Percentiles rank a stretch among this genome's conserved stretches.
Evolutionary conservation across 495 filamentous ascomycete genomes (phyloP).

Genomic region (Pseudomonodictys pantanalensis): DNA sequence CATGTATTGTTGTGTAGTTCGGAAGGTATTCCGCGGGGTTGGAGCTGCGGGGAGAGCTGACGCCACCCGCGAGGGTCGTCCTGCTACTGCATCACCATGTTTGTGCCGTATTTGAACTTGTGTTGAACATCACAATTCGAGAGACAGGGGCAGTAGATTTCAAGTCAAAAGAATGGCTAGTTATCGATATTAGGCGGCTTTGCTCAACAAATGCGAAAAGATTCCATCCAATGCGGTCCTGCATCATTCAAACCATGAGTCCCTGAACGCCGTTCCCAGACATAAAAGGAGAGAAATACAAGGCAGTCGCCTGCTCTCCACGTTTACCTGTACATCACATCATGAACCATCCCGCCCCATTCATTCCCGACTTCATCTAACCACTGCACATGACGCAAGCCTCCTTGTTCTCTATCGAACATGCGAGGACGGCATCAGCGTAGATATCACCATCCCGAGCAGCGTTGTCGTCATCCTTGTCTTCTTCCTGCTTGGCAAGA

Average conservation of each 20-base stretch:
- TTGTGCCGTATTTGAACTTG: too few species aligned
- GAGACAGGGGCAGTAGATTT: too few species aligned
- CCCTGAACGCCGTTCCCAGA: neutral
- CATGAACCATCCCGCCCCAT: too few species aligned
- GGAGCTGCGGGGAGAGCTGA: neutral
- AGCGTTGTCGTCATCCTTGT: slow-evolving; percentile 61
- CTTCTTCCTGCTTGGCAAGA: slow-evolving; percentile 58
- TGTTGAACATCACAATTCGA: too few species aligned
- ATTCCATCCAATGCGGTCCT: neutral
- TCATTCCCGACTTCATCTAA: slow-evolving; percentile 39
- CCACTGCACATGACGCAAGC: slow-evolving; percentile 89
- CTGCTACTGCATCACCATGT: neutral
- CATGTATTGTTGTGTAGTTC: neutral
- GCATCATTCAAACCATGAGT: neutral
- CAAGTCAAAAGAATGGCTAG: too few species aligned
- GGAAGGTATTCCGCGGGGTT: neutral
- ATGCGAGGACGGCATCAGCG: slow-evolving; percentile 82
- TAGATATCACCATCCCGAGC: slow-evolving; percentile 86
- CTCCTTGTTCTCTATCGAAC: slow-evolving; percentile 90
- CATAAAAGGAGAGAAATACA: slow-evolving; percentile 1
- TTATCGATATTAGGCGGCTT: neutral
- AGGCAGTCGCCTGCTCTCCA: neutral
- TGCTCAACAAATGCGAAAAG: neutral
- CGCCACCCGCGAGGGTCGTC: too few species aligned
- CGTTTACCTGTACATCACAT: slow-evolving; percentile 4